A percentile compares a stretch with the other conserved stretches of the same genome.
phyloP scores from a whole-genome alignment of 768 basidiomycete species.

The Mrakia blollopis region DNA sequence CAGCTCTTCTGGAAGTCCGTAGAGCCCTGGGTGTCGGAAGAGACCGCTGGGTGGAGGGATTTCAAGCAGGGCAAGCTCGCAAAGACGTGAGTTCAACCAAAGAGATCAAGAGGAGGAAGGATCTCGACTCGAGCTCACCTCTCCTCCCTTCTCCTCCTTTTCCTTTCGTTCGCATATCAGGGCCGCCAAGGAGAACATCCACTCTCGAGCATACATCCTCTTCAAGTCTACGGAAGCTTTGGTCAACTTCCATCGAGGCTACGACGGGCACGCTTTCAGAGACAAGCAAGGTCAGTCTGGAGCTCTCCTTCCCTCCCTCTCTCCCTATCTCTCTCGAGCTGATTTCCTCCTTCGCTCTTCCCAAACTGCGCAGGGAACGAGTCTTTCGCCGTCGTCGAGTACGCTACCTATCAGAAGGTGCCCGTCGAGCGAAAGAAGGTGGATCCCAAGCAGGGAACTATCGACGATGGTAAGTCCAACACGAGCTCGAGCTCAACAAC shows the following conservation, averaged over 20 bases:
- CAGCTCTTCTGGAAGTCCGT: constrained; percentile 92
- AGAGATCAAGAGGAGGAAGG: background rate
- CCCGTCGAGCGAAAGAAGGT: constrained; percentile 68
- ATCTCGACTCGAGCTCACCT: background rate
- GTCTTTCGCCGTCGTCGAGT: constrained; percentile 84
- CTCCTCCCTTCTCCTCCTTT: background rate
- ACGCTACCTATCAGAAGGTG: constrained; percentile 83
- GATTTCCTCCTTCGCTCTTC: background rate
- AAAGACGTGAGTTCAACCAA: constrained; percentile 27
- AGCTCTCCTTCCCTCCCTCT: constrained; percentile 36
- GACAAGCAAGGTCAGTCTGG: constrained; percentile 89
- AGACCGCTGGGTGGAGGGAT: constrained; percentile 48
- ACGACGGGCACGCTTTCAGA: constrained; percentile 84
- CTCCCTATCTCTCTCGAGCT: background rate
- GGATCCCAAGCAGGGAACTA: constrained; percentile 77
- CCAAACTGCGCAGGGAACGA: constrained; percentile 74
- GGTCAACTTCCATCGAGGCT: constrained; percentile 69
- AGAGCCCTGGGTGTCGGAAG: constrained; percentile 71
- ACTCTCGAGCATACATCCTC: constrained; percentile 85
- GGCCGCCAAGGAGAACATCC: constrained; percentile 73
- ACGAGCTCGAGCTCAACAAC: background rate
- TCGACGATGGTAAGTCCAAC: constrained; percentile 68
- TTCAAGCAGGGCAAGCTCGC: constrained; percentile 35
- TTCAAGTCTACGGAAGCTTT: constrained; percentile 73
- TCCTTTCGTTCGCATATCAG: constrained; percentile 45